Evolutionary conservation across 768 basidiomycete species (phyloP).

Genomic region (Pulveroboletus frians): DNA sequence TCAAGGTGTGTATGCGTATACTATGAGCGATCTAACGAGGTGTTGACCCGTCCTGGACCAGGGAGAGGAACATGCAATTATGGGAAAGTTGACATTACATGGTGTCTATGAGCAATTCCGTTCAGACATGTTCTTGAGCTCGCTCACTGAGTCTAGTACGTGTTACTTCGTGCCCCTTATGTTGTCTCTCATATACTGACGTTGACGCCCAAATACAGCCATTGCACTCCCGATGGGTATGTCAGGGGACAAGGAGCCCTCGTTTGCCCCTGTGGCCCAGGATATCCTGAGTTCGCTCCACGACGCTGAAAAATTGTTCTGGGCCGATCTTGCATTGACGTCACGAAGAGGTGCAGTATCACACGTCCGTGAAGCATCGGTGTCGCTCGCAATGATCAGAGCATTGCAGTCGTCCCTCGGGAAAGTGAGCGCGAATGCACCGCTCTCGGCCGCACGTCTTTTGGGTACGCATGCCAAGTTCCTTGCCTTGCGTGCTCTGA

Average conservation of each 20-base stretch:
- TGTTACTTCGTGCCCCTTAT: conserved; percentile 6
- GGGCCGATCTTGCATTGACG: conserved; percentile 54
- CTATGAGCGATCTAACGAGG: background rate
- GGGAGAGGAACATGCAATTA: conserved; percentile 71
- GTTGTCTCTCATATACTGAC: conserved; percentile 1
- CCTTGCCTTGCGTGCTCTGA: background rate
- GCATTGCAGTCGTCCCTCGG: conserved; percentile 82
- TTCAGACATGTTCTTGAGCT: conserved; percentile 85
- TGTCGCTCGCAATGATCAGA: conserved; percentile 65
- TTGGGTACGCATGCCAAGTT: conserved; percentile 42
- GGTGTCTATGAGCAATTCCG: conserved; percentile 74
- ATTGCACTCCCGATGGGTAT: conserved; percentile 82
- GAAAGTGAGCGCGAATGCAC: conserved; percentile 42
- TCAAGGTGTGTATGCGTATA: conserved; percentile 42
- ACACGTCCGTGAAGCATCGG: conserved; percentile 67
- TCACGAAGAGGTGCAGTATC: conserved; percentile 57
- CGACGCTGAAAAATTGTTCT: conserved; percentile 66
- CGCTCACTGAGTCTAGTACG: conserved; percentile 86
- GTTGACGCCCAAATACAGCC: conserved; percentile 41
- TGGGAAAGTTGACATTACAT: conserved; percentile 75
- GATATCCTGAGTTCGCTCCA: conserved; percentile 59
- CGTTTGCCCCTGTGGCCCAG: conserved; percentile 42
- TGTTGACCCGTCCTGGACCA: conserved; percentile 25
- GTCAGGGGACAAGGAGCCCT: conserved; percentile 39
- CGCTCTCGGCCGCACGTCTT: conserved; percentile 55